Base-by-base conservation (phyloP, 192 early-diverging fungal genomes). In the Dispira parvispora region DNA sequence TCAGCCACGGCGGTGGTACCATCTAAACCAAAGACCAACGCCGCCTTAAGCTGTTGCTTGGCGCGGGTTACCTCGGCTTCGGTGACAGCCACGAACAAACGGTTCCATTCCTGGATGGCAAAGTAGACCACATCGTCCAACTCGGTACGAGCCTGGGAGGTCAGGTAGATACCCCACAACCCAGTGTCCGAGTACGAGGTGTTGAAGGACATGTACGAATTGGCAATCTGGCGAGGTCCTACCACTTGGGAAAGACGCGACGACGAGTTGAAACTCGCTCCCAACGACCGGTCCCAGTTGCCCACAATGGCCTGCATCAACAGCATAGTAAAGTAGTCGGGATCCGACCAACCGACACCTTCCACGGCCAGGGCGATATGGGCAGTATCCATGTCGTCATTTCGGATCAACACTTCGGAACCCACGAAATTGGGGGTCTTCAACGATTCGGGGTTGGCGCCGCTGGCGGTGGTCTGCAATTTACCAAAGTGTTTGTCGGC, bases 171-270 rank as follows among this genome's bases (percentile, higher is more conserved):
- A 62, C 95, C 95, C 78, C 91, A 98, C 53, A 98, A 80, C 46
- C 95, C 95, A 23, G 92, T 96, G 75, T 98, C 95, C 46, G 86
- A 85, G 83, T 98, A 98, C 18, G 92, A 92, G 26, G 95, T 97
- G 81, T 98, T 96, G 82, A 98, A 98, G 56, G 93, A 88, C 90
- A 95, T 92, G 86, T 94, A 98, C 57, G 90, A 94, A 80, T 94
- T 98, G 69, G 92, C 95, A 62, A 98, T 78, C 52, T 84, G 77
- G 75, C 87, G 72, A 75, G 92, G 79, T 73, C 82, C 75, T 61
- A 97, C 77, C 52, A 88, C 78, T 70, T 84, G 78, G 49, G 94
- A 89, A 64, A 98, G 78, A 52, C 86, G 79, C 52, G 93, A 93
- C 49, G 84, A 87, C 62, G 88, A 77, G 75, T 96, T 86, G 62